phyloP scores from a whole-genome alignment of 345 rosid genomes.

The Murraya koenigii region DNA sequence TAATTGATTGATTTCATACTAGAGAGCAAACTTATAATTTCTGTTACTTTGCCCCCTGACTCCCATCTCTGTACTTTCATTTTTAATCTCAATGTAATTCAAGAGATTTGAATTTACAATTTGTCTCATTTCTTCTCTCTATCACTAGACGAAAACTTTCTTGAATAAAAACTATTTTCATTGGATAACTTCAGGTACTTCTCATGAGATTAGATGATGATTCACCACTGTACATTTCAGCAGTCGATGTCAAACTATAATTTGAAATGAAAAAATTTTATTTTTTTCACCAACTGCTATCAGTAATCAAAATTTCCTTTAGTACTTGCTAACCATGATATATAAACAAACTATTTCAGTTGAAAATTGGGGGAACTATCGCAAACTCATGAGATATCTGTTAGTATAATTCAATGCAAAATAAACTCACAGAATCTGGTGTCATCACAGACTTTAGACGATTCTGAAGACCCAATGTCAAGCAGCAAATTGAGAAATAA shows the following conservation, averaged over 20 bases:
- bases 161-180: not conserved
- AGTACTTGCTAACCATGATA: not conserved
- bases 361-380: not conserved
- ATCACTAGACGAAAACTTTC: not conserved
- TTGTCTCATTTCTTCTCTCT: not conserved
- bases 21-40: not conserved
- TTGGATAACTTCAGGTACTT: not conserved
- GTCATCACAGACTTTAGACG: not conserved
- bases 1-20: not conserved
- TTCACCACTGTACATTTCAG: not conserved
- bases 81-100: not conserved
- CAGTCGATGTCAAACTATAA: not conserved
- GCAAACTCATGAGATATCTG: not conserved
- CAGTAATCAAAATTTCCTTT: not conserved
- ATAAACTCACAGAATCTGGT: not conserved
- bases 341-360: not conserved
- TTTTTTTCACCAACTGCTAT: not conserved
- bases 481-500: constrained; percentile 12
- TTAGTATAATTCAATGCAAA: not conserved
- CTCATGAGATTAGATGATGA: not conserved
- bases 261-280: not conserved
- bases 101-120: not conserved
- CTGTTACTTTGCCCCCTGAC: too few species aligned
- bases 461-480: not conserved
- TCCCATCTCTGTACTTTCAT: not conserved